Evolutionary conservation across 495 filamentous ascomycete genomes (phyloP).

Genomic region (Jackrogersella multiformis): DNA sequence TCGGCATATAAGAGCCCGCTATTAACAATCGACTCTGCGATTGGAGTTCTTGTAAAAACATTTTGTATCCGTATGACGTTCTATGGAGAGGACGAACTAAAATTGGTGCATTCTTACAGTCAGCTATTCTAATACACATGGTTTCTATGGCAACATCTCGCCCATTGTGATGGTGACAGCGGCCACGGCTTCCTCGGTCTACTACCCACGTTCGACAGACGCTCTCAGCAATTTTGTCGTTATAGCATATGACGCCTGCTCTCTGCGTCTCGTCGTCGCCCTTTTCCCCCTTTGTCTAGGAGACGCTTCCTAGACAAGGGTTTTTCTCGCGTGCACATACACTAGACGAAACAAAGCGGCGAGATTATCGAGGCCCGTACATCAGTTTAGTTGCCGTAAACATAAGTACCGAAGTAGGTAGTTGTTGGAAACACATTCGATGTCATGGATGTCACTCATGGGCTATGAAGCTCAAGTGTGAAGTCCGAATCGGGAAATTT

Average conservation of each 20-base stretch:
- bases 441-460: too few relatives aligned
- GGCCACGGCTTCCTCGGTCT: background rate
- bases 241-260: background rate
- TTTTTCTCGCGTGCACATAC: too few relatives aligned
- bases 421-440: too few relatives aligned
- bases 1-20: slow-evolving; percentile 60
- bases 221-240: too few relatives aligned
- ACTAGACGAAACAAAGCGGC: too few relatives aligned
- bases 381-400: too few relatives aligned
- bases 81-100: slow-evolving; percentile 17
- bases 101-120: slow-evolving; percentile 5
- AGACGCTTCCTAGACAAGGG: too few relatives aligned
- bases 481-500: too few relatives aligned
- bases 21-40: background rate
- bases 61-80: slow-evolving; percentile 14
- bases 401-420: too few relatives aligned
- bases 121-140: background rate
- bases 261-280: background rate
- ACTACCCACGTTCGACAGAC: background rate
- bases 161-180: background rate
- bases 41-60: slow-evolving; percentile 8
- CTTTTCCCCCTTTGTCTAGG: too few relatives aligned
- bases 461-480: too few relatives aligned
- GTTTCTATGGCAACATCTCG: background rate
- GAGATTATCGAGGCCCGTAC: too few relatives aligned